These are phyloP conservation scores for Oryza punctata DNA, from an alignment of 176 grass and related monocot genomes.

Conservation along the genomic window DNA sequence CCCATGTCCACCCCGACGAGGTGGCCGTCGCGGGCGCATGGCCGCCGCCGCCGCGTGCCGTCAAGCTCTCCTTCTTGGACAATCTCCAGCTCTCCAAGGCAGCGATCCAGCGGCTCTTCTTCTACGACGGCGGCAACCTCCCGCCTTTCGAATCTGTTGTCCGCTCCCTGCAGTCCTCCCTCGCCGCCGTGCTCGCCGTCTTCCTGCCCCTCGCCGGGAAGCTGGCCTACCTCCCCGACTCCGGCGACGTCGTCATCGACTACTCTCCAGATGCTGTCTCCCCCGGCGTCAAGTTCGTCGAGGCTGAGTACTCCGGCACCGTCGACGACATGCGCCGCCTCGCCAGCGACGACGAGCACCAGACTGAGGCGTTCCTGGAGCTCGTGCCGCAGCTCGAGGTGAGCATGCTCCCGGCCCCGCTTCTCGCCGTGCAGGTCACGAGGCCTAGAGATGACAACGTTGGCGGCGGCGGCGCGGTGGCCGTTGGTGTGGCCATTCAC, in stretches of 20 bases:
- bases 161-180: neutral
- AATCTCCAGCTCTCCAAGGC: neutral
- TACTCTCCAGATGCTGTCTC: neutral
- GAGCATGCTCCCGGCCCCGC: conserved; percentile 12
- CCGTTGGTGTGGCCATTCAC: conserved; percentile 46
- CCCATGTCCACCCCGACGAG: conserved; percentile 16
- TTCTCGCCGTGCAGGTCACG: conserved; percentile 57
- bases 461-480: neutral
- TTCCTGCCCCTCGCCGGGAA: conserved; percentile 27
- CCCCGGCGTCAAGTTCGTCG: conserved; percentile 35
- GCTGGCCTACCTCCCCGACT: neutral
- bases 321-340: neutral
- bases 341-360: conserved; percentile 24
- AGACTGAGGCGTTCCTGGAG: conserved; percentile 41
- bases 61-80: conserved; percentile 34
- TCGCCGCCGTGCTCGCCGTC: conserved; percentile 23
- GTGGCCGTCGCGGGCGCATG: too few species aligned
- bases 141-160: neutral
- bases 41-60: neutral
- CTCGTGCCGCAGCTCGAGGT: conserved; percentile 42
- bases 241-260: conserved; percentile 40
- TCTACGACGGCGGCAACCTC: conserved; percentile 28
- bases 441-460: neutral
- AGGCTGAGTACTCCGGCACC: conserved; percentile 40
- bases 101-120: conserved; percentile 35